These are phyloP conservation scores for Penicillium capsulatum DNA, from an alignment of 2,329 filamentous ascomycete genomes.

Conservation along the genomic window DNA sequence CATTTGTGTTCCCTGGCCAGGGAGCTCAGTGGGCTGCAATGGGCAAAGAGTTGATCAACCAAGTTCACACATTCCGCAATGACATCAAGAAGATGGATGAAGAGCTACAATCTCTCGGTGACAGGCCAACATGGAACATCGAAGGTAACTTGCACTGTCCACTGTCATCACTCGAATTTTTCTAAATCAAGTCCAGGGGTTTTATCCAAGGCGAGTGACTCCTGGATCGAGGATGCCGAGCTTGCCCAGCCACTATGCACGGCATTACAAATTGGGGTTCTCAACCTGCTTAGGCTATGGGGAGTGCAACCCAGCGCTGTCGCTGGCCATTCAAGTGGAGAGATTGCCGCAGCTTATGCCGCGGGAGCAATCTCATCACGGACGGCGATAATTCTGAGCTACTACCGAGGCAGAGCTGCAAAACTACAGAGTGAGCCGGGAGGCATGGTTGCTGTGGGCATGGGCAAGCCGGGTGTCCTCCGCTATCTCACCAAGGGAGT, in stretches of 20 bases:
- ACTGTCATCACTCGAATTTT: background rate
- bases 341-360: slow-evolving; percentile 22
- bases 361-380: slow-evolving; percentile 8
- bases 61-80: background rate
- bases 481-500: slow-evolving; percentile 8
- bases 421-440: background rate
- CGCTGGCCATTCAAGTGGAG: slow-evolving; percentile 21
- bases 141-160: slow-evolving; percentile 4
- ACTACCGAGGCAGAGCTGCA: slow-evolving; percentile 11
- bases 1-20: slow-evolving; percentile 4
- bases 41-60: slow-evolving; percentile 2
- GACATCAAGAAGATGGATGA: slow-evolving; percentile 3
- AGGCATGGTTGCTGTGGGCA: slow-evolving; percentile 11
- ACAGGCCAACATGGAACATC: slow-evolving; percentile 2
- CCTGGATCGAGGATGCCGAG: slow-evolving; percentile 4
- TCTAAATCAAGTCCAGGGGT: background rate
- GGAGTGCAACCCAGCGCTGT: slow-evolving; percentile 12
- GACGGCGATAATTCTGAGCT: slow-evolving; percentile 13
- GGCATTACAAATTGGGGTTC: slow-evolving; percentile 18
- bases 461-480: background rate
- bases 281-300: slow-evolving; percentile 8
- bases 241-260: slow-evolving; percentile 17
- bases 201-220: background rate
- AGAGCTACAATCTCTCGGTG: background rate
- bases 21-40: slow-evolving; percentile 10